Evolutionary conservation across 495 filamentous ascomycete genomes (phyloP).

Genomic region (Hyaloscypha finlandica): DNA sequence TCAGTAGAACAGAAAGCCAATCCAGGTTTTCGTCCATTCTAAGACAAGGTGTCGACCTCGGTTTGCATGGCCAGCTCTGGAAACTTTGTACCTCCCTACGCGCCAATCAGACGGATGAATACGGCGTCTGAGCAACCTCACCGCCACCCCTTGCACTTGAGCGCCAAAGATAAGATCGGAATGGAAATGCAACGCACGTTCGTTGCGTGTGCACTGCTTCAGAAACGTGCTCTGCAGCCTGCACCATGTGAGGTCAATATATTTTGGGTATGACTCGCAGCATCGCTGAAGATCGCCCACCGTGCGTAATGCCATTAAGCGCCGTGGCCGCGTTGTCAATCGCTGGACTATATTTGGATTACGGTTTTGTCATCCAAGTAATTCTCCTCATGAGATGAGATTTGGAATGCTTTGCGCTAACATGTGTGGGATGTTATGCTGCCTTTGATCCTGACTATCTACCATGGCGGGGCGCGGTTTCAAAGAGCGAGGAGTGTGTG

Average conservation of each 20-base stretch:
- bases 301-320: not conserved
- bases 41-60: not conserved
- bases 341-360: not conserved
- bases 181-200: slow-evolving; percentile 1
- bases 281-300: not conserved
- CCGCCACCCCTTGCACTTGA: too few species aligned
- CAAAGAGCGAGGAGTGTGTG: not conserved
- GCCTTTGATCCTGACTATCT: not conserved
- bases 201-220: not conserved
- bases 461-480: not conserved
- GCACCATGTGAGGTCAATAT: not conserved
- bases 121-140: too few species aligned
- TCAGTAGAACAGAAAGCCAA: not conserved
- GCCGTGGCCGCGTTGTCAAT: not conserved
- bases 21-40: not conserved
- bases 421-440: not conserved
- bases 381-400: not conserved
- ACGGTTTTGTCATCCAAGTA: not conserved
- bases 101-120: too few species aligned
- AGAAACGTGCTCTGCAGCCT: not conserved
- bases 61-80: not conserved
- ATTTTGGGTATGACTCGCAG: not conserved
- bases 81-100: too few species aligned
- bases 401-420: not conserved
- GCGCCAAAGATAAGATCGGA: slow-evolving; percentile 10